phyloP scores from a whole-genome alignment of 495 filamentous ascomycete species.

The Talaromyces wortmannii region DNA sequence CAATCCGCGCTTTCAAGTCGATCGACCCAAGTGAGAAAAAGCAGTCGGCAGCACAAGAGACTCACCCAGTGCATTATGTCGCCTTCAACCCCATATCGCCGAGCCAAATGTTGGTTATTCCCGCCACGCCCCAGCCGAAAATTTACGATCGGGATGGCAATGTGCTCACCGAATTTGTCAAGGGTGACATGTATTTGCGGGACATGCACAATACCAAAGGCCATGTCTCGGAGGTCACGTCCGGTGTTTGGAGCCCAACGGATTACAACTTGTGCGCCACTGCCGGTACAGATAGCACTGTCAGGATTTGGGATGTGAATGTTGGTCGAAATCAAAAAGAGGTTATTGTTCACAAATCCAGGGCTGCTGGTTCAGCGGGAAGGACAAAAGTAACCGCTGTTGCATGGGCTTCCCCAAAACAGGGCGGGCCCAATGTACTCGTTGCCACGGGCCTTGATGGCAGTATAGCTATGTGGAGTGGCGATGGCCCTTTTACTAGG shows the following conservation, averaged over 20 bases:
- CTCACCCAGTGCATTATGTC: constrained; percentile 78
- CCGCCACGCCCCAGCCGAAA: constrained; percentile 82
- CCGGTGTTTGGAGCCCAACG: constrained; percentile 81
- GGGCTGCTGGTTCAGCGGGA: constrained; percentile 74
- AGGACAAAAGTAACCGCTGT: constrained; percentile 91
- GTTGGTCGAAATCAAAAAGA: constrained; percentile 81
- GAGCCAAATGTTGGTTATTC: constrained; percentile 74
- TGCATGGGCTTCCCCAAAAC: constrained; percentile 71
- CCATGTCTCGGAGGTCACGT: constrained; percentile 82
- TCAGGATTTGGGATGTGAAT: constrained; percentile 95
- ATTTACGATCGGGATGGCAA: constrained; percentile 87
- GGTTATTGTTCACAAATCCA: constrained; percentile 91
- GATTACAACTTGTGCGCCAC: constrained; percentile 79
- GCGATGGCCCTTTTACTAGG: constrained; percentile 78
- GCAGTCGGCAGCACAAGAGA: constrained; percentile 64
- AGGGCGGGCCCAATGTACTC: constrained; percentile 73
- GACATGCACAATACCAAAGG: constrained; percentile 97
- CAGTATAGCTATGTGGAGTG: constrained; percentile 84
- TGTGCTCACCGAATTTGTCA: constrained; percentile 75
- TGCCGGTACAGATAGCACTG: constrained; percentile 84
- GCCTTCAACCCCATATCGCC: constrained; percentile 82
- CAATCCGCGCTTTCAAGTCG: constrained; percentile 85
- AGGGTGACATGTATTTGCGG: constrained; percentile 96
- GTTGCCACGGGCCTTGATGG: constrained; percentile 87
- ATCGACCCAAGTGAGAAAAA: constrained; percentile 81